Conservation (phyloP, 345 rosid genomes). For the Eutrema heterophyllum region DNA sequence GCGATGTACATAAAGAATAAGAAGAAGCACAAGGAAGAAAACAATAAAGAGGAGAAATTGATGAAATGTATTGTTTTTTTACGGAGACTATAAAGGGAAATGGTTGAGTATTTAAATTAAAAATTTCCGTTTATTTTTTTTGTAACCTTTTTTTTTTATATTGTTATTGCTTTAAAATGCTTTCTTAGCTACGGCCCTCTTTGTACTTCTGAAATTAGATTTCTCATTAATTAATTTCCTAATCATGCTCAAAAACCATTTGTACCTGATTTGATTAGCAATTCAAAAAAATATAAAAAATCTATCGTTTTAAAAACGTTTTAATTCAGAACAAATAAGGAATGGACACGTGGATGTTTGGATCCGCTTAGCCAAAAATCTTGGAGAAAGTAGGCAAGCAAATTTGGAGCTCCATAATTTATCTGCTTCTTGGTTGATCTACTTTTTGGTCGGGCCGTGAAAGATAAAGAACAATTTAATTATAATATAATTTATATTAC, state of each 20-base stretch:
- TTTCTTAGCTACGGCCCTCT: constrained; percentile 23
- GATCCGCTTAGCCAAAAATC: constrained; percentile 16
- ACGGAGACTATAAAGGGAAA: constrained; percentile 21
- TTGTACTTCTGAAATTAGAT: constrained; percentile 18
- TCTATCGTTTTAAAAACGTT: not conserved
- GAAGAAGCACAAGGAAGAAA: not conserved
- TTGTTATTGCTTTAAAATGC: not conserved
- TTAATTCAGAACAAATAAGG: not conserved
- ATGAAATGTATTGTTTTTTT: not conserved
- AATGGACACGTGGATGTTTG: constrained; percentile 18
- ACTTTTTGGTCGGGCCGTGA: constrained; percentile 30
- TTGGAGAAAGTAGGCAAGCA: constrained; percentile 31
- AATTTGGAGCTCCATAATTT: constrained; percentile 21
- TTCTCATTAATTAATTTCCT: not conserved
- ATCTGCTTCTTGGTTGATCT: constrained; percentile 29
- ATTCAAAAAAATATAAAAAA: not conserved
- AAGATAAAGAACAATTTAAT: not conserved
- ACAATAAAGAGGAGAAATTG: not conserved
- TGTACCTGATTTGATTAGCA: constrained; percentile 11
- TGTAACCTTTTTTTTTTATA: not conserved
- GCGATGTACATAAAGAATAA: not conserved
- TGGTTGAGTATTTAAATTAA: constrained; percentile 27
- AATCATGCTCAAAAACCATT: not conserved
- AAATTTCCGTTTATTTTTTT: not conserved
- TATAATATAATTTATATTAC: not conserved